Evolutionary conservation across 805 yeast species (phyloP).

Genomic region (Saccharomyces kudriavzevii): DNA sequence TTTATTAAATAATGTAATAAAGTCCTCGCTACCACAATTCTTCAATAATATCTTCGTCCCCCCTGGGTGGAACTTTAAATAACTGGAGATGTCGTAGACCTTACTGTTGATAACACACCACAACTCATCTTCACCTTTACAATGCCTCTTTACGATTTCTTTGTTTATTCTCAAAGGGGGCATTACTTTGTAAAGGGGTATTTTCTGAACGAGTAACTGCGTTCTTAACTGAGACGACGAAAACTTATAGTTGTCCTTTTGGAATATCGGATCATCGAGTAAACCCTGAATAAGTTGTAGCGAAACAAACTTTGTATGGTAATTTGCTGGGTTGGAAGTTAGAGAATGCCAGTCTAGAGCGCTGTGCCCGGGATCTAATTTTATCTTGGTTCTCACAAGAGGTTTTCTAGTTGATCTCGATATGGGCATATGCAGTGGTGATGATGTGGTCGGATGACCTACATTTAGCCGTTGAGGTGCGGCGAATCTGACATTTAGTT

Average conservation of each 20-base stretch:
- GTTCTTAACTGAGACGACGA: not conserved
- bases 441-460: not conserved
- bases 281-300: conserved; percentile 10
- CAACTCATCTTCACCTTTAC: conserved; percentile 49
- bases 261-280: conserved; percentile 7
- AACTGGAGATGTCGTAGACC: conserved; percentile 81
- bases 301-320: conserved; percentile 9
- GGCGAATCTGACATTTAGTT: not conserved
- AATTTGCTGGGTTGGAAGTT: conserved; percentile 1
- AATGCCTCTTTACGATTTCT: conserved; percentile 54
- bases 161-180: conserved; percentile 48
- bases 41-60: conserved; percentile 71
- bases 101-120: conserved; percentile 80
- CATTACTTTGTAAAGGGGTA: conserved; percentile 8
- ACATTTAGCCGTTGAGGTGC: not conserved
- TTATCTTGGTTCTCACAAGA: conserved; percentile 24
- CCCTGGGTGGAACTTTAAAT: conserved; percentile 86
- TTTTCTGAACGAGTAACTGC: not conserved
- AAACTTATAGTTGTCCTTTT: not conserved
- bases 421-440: not conserved
- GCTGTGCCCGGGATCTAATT: conserved; percentile 29
- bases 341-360: conserved; percentile 29
- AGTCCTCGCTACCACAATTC: conserved; percentile 64
- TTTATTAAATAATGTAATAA: conserved; percentile 64
- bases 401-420: not conserved